Percentiles rank a stretch among this genome's conserved stretches.
phyloP scores from a whole-genome alignment of 225 moss, liverwort and hornwort species.

The Takakia lepidozioides region DNA sequence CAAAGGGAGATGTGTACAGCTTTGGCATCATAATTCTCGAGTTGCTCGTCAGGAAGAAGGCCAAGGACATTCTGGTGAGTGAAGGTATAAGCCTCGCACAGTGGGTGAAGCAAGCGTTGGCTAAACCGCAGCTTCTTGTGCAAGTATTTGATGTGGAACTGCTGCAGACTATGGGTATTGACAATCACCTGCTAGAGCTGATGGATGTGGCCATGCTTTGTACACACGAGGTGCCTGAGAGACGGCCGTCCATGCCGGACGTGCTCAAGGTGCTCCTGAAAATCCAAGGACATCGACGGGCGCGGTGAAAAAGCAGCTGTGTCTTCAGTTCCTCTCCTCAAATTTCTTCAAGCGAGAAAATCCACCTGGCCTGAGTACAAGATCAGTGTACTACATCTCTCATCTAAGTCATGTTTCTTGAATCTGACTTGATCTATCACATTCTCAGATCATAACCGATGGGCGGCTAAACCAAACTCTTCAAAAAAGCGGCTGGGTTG shows the following conservation, averaged over 20 bases:
- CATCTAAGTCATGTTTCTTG: no score
- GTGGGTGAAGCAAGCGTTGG: neutral
- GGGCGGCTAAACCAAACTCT: no score
- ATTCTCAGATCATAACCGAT: no score
- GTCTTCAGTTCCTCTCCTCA: no score
- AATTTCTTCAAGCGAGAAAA: no score
- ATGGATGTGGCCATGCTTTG: slow-evolving; percentile 2
- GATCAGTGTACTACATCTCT: no score
- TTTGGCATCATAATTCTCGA: neutral
- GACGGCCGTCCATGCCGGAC: neutral
- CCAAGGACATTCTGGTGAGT: neutral
- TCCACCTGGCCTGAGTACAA: no score
- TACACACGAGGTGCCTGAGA: neutral
- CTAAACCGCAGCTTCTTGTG: neutral
- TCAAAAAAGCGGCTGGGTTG: no score
- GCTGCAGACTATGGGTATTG: neutral
- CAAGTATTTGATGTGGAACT: neutral
- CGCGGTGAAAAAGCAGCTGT: no score
- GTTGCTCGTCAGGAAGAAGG: neutral
- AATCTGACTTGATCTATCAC: no score
- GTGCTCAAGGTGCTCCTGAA: slow-evolving; percentile 1
- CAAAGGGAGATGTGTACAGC: slow-evolving; percentile 1
- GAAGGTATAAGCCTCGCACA: neutral
- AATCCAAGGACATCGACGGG: neutral
- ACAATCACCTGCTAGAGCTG: neutral